Conservation (phyloP, 2,329 filamentous ascomycete species). For the Colletotrichum spinosum region DNA sequence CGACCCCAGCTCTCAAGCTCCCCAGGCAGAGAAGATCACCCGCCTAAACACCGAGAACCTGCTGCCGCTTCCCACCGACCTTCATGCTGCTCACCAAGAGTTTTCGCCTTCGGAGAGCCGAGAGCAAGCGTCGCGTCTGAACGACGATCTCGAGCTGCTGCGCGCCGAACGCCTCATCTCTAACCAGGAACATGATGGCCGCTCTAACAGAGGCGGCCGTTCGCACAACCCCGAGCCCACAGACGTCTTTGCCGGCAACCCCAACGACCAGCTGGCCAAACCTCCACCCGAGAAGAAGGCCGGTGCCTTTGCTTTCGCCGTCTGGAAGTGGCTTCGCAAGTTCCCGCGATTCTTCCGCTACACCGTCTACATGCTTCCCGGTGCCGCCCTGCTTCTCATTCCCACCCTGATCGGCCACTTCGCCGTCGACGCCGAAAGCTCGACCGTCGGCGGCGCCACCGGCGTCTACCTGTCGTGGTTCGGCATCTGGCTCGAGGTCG, state of each 20-base stretch:
- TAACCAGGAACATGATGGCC: constrained; percentile 52
- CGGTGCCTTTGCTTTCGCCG: constrained; percentile 44
- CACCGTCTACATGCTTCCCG: constrained; percentile 60
- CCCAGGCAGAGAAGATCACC: constrained; percentile 18
- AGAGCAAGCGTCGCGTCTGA: constrained; percentile 52
- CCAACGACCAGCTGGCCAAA: constrained; percentile 34
- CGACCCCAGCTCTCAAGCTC: constrained; percentile 22
- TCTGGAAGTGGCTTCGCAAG: constrained; percentile 59
- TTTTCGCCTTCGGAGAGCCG: constrained; percentile 37
- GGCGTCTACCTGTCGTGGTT: constrained; percentile 90
- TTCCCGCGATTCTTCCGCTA: constrained; percentile 64
- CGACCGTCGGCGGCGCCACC: constrained; percentile 72
- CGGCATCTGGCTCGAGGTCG: constrained; percentile 91
- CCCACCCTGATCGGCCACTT: constrained; percentile 59
- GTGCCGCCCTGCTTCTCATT: constrained; percentile 57
- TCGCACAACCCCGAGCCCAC: constrained; percentile 52
- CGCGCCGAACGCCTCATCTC: constrained; percentile 60
- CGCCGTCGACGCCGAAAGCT: constrained; percentile 50
- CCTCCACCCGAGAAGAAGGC: constrained; percentile 37
- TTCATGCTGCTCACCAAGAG: background rate
- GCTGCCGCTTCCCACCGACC: constrained; percentile 9
- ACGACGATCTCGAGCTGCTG: constrained; percentile 62
- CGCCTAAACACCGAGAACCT: constrained; percentile 24
- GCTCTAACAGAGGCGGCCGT: constrained; percentile 44
- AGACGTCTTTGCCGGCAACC: constrained; percentile 56